Evolutionary conservation across 257 asterid species (phyloP).

Genomic region (Solanum lignicaule): DNA sequence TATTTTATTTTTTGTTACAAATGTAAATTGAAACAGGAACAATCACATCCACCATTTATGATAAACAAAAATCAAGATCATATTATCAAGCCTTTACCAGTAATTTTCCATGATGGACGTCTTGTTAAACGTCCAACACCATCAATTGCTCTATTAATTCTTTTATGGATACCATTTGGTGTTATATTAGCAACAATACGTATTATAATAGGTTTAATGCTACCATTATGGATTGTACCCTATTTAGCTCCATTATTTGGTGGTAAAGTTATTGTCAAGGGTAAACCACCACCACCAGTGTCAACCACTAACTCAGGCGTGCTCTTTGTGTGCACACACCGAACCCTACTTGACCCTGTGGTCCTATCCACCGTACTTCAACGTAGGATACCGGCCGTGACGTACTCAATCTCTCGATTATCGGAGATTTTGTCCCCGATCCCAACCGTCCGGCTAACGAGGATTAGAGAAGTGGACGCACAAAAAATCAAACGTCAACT

Average conservation of each 20-base stretch:
- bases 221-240: conserved; percentile 47
- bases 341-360: conserved; percentile 81
- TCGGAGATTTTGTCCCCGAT: conserved; percentile 78
- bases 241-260: conserved; percentile 49
- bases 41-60: conserved; percentile 21
- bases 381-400: conserved; percentile 73
- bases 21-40: conserved; percentile 29
- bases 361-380: conserved; percentile 66
- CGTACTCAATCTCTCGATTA: conserved; percentile 64
- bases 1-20: neutral
- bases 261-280: conserved; percentile 48
- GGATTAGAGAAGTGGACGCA: conserved; percentile 58
- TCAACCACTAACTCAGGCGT: conserved; percentile 40
- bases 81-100: conserved; percentile 50
- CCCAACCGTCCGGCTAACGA: conserved; percentile 72
- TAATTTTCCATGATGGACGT: conserved; percentile 89
- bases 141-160: conserved; percentile 41
- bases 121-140: conserved; percentile 75
- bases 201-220: conserved; percentile 34
- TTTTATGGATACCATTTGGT: conserved; percentile 75
- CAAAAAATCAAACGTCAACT: conserved; percentile 45
- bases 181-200: conserved; percentile 43
- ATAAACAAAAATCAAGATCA: conserved; percentile 1
- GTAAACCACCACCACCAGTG: conserved; percentile 58
- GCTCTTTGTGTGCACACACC: conserved; percentile 75